Percentiles rank a stretch among this genome's conserved stretches.
phyloP scores from a whole-genome alignment of 768 basidiomycete species.

The Pisolithus tinctorius region DNA sequence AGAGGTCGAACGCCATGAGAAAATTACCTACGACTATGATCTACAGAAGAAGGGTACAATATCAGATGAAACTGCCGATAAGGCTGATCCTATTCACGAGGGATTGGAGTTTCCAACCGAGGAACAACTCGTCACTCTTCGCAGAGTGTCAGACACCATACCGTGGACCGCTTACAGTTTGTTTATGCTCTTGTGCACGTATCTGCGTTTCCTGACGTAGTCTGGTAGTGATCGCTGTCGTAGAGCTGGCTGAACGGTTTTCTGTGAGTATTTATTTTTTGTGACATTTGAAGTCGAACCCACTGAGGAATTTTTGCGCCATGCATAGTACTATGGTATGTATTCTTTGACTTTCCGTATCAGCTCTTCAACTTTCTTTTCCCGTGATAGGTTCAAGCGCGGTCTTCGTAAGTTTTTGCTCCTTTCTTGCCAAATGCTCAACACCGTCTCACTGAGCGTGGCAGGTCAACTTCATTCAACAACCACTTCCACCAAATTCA shows the following conservation, averaged over 20 bases:
- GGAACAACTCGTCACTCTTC: too few species aligned
- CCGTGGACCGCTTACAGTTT: slow-evolving; percentile 49
- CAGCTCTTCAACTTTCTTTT: neutral
- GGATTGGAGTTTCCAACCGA: too few species aligned
- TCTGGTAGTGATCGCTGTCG: slow-evolving; percentile 49
- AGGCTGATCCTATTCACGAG: too few species aligned
- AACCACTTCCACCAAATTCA: slow-evolving; percentile 42
- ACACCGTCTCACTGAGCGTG: neutral
- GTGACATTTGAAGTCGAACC: neutral
- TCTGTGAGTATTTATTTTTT: slow-evolving; percentile 36
- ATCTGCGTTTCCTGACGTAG: neutral
- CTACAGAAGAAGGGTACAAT: too few species aligned
- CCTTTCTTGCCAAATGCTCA: neutral
- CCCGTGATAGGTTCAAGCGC: slow-evolving; percentile 30
- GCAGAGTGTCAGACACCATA: too few species aligned
- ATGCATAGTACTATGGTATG: slow-evolving; percentile 40
- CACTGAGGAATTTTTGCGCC: neutral
- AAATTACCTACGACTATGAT: too few species aligned
- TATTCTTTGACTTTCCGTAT: slow-evolving; percentile 2
- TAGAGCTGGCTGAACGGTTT: slow-evolving; percentile 71
- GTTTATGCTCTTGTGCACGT: neutral
- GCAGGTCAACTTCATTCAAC: slow-evolving; percentile 73
- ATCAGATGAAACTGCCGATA: too few species aligned
- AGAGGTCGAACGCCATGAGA: too few species aligned
- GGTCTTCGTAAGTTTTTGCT: slow-evolving; percentile 30